Evolutionary conservation across 2,329 filamentous ascomycete genomes (phyloP), one percentile per base, ranked within the genome.

Genomic region (Pyrenophora seminiperda): DNA sequence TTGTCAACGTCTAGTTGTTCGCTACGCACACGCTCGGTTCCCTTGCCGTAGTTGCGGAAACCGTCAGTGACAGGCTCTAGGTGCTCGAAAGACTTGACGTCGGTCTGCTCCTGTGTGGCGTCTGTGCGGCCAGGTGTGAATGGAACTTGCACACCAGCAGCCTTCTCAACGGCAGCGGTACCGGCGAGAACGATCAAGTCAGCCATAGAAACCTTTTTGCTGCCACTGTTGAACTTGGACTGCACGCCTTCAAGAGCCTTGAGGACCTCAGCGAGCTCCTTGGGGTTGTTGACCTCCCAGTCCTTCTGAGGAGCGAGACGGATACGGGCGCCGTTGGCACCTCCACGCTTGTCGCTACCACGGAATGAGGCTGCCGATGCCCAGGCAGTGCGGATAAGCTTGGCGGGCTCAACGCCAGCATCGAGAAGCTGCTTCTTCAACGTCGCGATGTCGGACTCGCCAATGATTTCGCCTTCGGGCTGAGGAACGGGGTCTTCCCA

Each of bases 111-210:
- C 71, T 87, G 81, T 0, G 84, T 79, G 19, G 89, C 87, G 61
- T 92, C 89, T 29, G 76, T 83, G 47, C 89, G 88, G 54, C 89
- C 89, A 3, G 88, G 84, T 0, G 81, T 82, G 78, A 92, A 92
- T 13, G 88, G 86, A 2, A 92, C 87, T 1, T 77, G 66, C 27
- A 85, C 72, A 52, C 81, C 77, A 11, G 86, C 81, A 15, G 87
- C 87, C 80, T 90, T 85, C 78, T 92, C 89, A 13, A 92, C 73
- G 18, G 84, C 88, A 2, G 87, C 87, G 31, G 71, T 71, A 65
- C 89, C 89, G n/a, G 78, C 89, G 3, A 92, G 81, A 6, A 92
- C 87, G 61, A 92, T 90, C 32, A 91, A 76, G 65, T 92, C 89
- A 37, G 89, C 88, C n/a, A 91, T 68, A 0, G 89, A 91, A 3